Evolutionary conservation across 345 rosid species (phyloP), one percentile per base, ranked within the genome.

Genomic region (Populus nigra): DNA sequence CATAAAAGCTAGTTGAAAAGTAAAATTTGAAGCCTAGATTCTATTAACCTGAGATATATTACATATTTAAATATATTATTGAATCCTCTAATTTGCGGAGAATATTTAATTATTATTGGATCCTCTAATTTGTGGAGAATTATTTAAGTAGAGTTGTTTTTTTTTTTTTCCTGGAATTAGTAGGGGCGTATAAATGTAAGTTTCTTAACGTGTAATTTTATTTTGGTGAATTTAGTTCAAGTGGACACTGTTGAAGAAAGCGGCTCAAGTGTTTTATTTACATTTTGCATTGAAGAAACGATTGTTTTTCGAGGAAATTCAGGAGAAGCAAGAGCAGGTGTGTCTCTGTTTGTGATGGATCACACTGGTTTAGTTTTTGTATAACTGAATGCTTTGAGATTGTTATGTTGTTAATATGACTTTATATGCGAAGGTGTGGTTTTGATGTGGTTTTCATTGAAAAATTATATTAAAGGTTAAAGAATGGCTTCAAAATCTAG

Each of bases 401-500:
- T 45, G 33, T 55, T 57, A 22, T 72, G 47, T 65, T 23, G 35
- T 25, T 2, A 11, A 15, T 66, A 39, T 4, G 29, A 55, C 7
- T 8, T 75, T 65, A 22, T 59, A 23, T 5, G 68, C 25, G 27
- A 43, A 33, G 72, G 31, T 65, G 65, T 75, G 83, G 76, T 78
- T 80, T 87, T 90, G 86, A 89, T 88, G 75, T 84, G 65, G 62
- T 84, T 84, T 84, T 84, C 33, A 65, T 86, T 88, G 86, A 80
- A 82, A 81, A 78, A 77, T 83, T 84, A 79, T 78, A 82, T 90
- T 82, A 86, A 92, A 95, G 99, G 99, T 95, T 90, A 95, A 92
- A 95, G 99, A 93, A 83, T 95, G 99, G 99, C 99, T 95, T 88
- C 97, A 93, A 91, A 93, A 93, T 92, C 97, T 95, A 87, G 99